A percentile compares a stretch with the other conserved stretches of the same genome.
phyloP scores from a whole-genome alignment of 2,329 filamentous ascomycete genomes.

The Arthrobotrys megalospora region DNA sequence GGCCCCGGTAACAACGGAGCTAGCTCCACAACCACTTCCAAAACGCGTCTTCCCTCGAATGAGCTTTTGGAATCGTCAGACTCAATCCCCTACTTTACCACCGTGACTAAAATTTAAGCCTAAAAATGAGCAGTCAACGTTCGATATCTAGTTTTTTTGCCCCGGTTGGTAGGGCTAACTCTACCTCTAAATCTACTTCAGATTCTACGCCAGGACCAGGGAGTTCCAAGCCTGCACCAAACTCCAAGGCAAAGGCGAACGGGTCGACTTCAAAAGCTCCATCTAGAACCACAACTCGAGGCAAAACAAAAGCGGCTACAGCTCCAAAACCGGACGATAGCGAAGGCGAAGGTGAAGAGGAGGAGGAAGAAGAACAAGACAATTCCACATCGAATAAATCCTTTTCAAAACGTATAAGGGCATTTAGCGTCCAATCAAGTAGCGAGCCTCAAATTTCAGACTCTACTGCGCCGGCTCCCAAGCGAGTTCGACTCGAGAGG shows the following conservation, averaged over 20 bases:
- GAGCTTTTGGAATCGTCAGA: not conserved
- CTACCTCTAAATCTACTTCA: constrained; percentile 28
- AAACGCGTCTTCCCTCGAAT: constrained; percentile 54
- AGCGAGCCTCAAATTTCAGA: constrained; percentile 35
- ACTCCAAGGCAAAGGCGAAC: constrained; percentile 38
- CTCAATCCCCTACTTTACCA: constrained; percentile 10
- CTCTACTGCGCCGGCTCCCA: constrained; percentile 37
- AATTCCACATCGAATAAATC: not conserved
- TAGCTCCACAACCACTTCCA: constrained; percentile 33
- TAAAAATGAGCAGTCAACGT: constrained; percentile 50
- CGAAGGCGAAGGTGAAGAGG: constrained; percentile 23
- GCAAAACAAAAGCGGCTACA: constrained; percentile 27
- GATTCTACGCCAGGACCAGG: constrained; percentile 15
- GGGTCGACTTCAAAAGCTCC: constrained; percentile 9
- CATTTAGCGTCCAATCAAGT: constrained; percentile 45
- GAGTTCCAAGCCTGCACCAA: constrained; percentile 36
- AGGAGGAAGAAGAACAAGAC: constrained; percentile 29
- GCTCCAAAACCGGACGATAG: constrained; percentile 11
- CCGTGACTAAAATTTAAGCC: not conserved
- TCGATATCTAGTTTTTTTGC: constrained; percentile 58
- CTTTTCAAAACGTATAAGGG: constrained; percentile 54
- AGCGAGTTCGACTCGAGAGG: constrained; percentile 42
- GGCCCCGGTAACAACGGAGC: constrained; percentile 29
- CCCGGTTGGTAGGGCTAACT: constrained; percentile 29
- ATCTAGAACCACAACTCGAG: constrained; percentile 14